phyloP scores from a whole-genome alignment of 768 basidiomycete genomes.

The Boletales sp. region DNA sequence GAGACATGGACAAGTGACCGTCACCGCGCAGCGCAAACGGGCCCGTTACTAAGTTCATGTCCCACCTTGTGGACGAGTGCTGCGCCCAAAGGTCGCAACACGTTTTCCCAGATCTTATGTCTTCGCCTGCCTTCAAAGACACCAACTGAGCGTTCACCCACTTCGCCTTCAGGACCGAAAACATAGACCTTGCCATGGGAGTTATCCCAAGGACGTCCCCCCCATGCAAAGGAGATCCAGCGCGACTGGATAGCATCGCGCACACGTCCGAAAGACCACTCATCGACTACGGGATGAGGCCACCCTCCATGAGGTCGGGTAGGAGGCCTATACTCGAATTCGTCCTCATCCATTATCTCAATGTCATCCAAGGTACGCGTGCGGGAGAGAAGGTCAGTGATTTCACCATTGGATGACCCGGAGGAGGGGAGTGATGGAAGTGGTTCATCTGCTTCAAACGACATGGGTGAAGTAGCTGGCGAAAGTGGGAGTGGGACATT shows the following conservation, averaged over 20 bases:
- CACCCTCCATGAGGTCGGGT: constrained; percentile 39
- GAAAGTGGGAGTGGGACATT: constrained; percentile 56
- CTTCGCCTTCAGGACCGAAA: constrained; percentile 81
- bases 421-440: constrained; percentile 29
- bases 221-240: constrained; percentile 75
- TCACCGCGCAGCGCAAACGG: constrained; percentile 31
- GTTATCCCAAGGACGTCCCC: constrained; percentile 67
- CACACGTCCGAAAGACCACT: constrained; percentile 62
- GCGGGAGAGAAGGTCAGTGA: constrained; percentile 13
- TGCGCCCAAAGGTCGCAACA: constrained; percentile 65
- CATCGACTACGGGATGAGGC: constrained; percentile 57
- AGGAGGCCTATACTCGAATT: constrained; percentile 13
- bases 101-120: constrained; percentile 57
- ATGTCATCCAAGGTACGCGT: constrained; percentile 24
- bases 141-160: constrained; percentile 60
- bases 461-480: constrained; percentile 30
- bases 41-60: constrained; percentile 69
- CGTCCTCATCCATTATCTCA: constrained; percentile 23
- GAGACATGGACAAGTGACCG: background rate
- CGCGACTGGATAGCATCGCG: constrained; percentile 68
- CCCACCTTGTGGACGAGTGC: constrained; percentile 70
- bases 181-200: constrained; percentile 61
- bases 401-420: constrained; percentile 22
- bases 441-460: constrained; percentile 32
- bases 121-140: constrained; percentile 69